These are phyloP conservation scores for Clausena lansium DNA, from an alignment of 345 rosid species.

Conservation along the genomic window DNA sequence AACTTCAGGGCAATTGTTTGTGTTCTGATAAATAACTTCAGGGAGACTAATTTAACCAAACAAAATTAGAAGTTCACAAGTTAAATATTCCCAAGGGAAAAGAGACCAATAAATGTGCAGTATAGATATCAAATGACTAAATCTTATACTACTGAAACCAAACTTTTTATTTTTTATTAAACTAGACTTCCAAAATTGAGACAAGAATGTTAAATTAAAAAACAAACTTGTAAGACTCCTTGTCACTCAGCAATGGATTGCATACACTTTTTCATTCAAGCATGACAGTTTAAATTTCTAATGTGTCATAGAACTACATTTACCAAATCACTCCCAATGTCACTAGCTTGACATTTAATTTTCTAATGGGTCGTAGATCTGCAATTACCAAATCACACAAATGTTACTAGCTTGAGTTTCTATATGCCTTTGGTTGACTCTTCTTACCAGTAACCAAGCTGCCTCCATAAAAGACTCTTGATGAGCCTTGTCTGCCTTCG, in stretches of 20 bases:
- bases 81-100: background rate
- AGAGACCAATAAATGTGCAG: background rate
- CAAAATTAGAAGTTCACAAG: background rate
- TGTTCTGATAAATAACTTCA: background rate
- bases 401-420: background rate
- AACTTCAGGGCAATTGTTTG: background rate
- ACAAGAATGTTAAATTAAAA: too few species aligned
- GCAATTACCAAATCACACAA: background rate
- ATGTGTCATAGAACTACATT: background rate
- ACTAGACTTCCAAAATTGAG: background rate
- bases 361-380: background rate
- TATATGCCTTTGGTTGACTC: background rate
- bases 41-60: background rate
- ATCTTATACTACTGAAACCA: background rate
- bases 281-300: background rate
- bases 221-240: background rate
- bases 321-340: background rate
- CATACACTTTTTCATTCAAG: background rate
- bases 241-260: background rate
- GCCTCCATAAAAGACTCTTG: background rate
- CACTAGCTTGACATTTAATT: background rate
- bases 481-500: background rate
- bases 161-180: too few species aligned
- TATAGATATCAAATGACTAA: background rate
- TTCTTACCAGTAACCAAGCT: background rate